Percentiles rank a stretch among this genome's conserved stretches.
Evolutionary conservation across 2,329 filamentous ascomycete genomes (phyloP).

Genomic region (Nothopassalora personata): DNA sequence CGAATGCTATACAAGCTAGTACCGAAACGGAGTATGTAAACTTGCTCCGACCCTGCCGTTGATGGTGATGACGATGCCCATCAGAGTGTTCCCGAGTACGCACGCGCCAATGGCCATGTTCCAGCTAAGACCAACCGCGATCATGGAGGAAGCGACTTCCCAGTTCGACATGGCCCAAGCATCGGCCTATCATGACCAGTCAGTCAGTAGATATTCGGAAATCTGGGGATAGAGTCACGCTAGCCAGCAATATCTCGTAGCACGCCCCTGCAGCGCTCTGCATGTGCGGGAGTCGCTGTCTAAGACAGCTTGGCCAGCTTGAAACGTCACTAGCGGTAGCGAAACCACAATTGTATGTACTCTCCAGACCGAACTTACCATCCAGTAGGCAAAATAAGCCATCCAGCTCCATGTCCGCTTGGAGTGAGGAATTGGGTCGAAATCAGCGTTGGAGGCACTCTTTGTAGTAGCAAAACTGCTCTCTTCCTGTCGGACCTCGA

Average conservation of each 20-base stretch:
- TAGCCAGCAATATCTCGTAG: no score
- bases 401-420: constrained; percentile 35
- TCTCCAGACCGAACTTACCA: constrained; percentile 9
- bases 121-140: constrained; percentile 52
- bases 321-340: no score
- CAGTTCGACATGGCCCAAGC: constrained; percentile 38
- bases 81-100: constrained; percentile 25
- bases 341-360: no score
- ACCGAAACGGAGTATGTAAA: constrained; percentile 53
- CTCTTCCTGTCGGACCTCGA: constrained; percentile 32
- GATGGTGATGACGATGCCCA: constrained; percentile 42
- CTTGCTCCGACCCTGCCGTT: constrained; percentile 50
- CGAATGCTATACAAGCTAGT: constrained; percentile 50
- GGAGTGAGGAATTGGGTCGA: constrained; percentile 36
- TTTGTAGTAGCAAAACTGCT: constrained; percentile 33
- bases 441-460: constrained; percentile 35
- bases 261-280: no score
- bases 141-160: constrained; percentile 42
- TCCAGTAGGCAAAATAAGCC: constrained; percentile 36
- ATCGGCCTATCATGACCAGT: constrained; percentile 22
- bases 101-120: constrained; percentile 46
- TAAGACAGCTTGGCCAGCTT: no score
- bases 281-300: no score
- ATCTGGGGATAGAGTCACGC: no score
- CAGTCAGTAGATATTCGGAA: no score